A percentile compares a stretch with the other conserved stretches of the same genome.
Evolutionary conservation across 1,284 basidiomycete genomes (phyloP).

Genomic region (Ganoderma meredithae): DNA sequence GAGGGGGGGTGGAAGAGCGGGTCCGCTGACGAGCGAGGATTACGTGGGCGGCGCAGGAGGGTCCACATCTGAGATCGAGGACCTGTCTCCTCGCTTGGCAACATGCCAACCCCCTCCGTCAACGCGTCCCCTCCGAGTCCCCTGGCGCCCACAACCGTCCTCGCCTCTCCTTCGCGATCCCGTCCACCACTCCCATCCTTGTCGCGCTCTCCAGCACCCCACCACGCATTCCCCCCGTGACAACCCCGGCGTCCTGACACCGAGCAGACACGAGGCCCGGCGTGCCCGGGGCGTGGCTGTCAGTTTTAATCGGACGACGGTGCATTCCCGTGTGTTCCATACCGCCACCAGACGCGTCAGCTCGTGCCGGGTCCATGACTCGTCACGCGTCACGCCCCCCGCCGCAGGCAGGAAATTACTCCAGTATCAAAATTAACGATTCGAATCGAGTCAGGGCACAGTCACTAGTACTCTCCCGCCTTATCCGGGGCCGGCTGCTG

Average conservation of each 20-base stretch:
- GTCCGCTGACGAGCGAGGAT: conserved; percentile 3
- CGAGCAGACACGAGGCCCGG: neutral
- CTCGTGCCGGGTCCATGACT: neutral
- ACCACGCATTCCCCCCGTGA: neutral
- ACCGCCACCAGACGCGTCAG: neutral
- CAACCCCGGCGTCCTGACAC: neutral
- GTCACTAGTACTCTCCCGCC: neutral
- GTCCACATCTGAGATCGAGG: neutral
- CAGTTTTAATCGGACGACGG: conserved; percentile 1
- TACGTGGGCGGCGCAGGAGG: conserved; percentile 14
- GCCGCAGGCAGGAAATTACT: no score
- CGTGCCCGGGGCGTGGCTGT: neutral
- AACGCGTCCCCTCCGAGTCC: neutral
- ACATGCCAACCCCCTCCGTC: no score
- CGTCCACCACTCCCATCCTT: no score
- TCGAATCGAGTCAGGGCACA: neutral
- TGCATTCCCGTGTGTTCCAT: neutral
- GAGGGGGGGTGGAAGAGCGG: neutral
- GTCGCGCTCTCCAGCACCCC: no score
- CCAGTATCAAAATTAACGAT: no score
- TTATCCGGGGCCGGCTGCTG: neutral
- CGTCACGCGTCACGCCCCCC: neutral
- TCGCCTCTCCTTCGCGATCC: neutral
- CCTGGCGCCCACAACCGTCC: conserved; percentile 5
- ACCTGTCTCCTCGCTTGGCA: neutral